Evolutionary conservation across 306 rosid genomes (phyloP).

Genomic region (Carpinus fangiana): DNA sequence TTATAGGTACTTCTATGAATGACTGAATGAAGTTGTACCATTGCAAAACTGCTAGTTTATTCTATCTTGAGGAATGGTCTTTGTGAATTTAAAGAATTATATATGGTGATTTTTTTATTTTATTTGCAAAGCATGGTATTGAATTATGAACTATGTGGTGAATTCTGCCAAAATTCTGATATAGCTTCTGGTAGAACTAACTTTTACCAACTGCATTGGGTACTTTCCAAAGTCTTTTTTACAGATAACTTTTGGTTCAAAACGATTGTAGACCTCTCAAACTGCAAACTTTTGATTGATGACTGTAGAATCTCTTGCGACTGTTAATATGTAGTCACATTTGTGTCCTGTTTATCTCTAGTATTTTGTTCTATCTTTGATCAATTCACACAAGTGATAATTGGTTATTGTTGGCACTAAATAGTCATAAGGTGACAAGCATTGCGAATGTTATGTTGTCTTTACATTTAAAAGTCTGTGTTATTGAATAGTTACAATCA

Average conservation of each 20-base stretch:
- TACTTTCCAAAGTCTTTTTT: no score
- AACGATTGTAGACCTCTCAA: neutral
- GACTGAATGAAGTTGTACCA: neutral
- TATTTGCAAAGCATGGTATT: no score
- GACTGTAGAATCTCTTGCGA: neutral
- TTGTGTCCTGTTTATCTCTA: neutral
- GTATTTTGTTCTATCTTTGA: neutral
- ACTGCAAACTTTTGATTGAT: neutral
- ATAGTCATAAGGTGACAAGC: neutral
- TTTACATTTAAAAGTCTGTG: neutral
- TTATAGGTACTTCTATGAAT: neutral
- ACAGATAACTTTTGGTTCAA: neutral
- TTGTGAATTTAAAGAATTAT: neutral
- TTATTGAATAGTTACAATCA: neutral
- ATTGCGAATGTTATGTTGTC: neutral
- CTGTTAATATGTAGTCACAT: neutral
- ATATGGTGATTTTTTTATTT: neutral
- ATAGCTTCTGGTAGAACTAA: no score
- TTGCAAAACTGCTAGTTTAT: neutral
- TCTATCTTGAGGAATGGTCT: neutral
- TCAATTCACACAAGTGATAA: neutral
- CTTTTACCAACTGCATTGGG: no score
- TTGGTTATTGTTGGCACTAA: neutral
- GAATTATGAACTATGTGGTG: no score
- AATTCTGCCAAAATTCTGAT: no score